Evolutionary conservation across 192 early-diverging fungal species (phyloP).

Genomic region (Umbelopsis sp.): DNA sequence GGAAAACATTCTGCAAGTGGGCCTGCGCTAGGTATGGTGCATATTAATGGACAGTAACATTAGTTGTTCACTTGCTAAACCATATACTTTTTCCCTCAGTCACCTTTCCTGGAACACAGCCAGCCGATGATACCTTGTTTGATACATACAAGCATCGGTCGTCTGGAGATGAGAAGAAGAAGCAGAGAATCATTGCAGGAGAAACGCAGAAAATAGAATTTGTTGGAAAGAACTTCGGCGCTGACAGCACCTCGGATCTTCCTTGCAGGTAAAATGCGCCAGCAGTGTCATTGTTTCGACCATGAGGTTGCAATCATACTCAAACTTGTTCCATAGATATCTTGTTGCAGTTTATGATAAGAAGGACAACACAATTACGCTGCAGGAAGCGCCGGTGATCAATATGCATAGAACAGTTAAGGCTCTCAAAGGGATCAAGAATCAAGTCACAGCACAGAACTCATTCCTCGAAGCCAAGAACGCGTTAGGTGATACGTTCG

Average conservation of each 20-base stretch:
- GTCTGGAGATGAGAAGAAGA: constrained; percentile 37
- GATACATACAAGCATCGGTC: constrained; percentile 40
- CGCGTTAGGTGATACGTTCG: constrained; percentile 88
- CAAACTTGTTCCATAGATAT: constrained; percentile 53
- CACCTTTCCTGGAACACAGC: constrained; percentile 50
- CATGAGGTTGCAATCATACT: not conserved
- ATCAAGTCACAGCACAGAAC: constrained; percentile 7
- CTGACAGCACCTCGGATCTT: constrained; percentile 40
- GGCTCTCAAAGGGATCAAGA: constrained; percentile 51
- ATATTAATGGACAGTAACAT: not conserved
- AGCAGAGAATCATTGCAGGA: constrained; percentile 57
- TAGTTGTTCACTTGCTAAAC: not conserved
- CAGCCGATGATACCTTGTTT: constrained; percentile 42
- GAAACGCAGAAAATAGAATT: constrained; percentile 78
- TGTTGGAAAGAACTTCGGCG: constrained; percentile 71
- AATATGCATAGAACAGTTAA: constrained; percentile 71
- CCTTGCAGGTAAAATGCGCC: constrained; percentile 44
- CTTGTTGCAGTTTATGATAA: constrained; percentile 82
- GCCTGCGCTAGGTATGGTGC: not conserved
- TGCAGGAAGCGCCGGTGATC: constrained; percentile 67
- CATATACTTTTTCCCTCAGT: constrained; percentile 31
- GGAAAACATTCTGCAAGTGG: not conserved
- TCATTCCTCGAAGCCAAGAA: constrained; percentile 68
- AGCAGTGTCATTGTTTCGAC: not conserved
- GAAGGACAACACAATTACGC: constrained; percentile 64